Evolutionary conservation across 2,329 filamentous ascomycete species (phyloP), one percentile per base, ranked within the genome.

Genomic region (Pseudogymnoascus sp.): DNA sequence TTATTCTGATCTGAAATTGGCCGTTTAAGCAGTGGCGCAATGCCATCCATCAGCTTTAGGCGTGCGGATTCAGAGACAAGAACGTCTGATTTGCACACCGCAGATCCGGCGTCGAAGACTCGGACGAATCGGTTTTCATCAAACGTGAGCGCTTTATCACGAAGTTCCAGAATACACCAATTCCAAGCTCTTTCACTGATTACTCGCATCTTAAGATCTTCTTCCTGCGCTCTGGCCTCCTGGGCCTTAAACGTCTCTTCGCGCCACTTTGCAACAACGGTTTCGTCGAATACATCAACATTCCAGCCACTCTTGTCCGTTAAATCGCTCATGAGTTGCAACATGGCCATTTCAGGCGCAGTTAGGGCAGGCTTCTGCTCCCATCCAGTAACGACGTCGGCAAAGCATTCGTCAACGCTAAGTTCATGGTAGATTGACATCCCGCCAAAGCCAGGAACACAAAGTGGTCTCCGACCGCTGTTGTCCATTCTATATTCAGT

Each of bases 51-150:
- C 4, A 87, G 72, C 1, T 73, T 69, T 0, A 76, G 24, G 1
- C 70, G 66, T 2, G 81, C 66, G 0, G 72, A 66, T 0, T 68
- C 60, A 0, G 74, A 62, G 2, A 84, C 69, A 3, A 76, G 68
- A 0, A 64, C 70, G 67, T 85, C 82, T 0, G 81, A 80, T 66
- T 85, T 85, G 65, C 75, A 76, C 4, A 82, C 71, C 26, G 54
- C 21, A 13, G 33, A 61, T 7, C 64, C 68, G 5, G 65, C 59
- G 39, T 65, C 47, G 8, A 62, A 40, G 3, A 64, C 60, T 6
- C n/a, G 58, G 15, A 64, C 31, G 17, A 44, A 37, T 5, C 44
- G 31, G 11, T 24, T 50, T 11, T 58, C 41, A 21, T 57, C 26
- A 31, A 61, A 65, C 54, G 36, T 5, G 8, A 13, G 15, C 10